These are phyloP conservation scores for Phlyctochytrium bullatum DNA, from an alignment of 192 early-diverging fungal species.

Conservation along the genomic window DNA sequence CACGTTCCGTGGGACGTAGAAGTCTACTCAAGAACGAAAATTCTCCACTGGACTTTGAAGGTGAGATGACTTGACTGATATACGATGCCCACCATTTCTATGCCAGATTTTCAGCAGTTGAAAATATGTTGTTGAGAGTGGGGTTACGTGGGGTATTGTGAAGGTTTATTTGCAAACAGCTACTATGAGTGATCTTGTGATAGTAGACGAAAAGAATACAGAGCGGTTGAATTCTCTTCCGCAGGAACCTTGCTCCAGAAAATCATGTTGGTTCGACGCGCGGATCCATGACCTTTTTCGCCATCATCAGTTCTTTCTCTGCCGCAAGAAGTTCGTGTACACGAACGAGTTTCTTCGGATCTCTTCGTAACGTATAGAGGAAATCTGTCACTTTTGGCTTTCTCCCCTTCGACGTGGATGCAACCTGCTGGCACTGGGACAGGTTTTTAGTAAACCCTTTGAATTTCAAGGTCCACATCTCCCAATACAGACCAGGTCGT, in stretches of 20 bases:
- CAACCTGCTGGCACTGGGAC: conserved; percentile 47
- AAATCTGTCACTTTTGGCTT: conserved; percentile 75
- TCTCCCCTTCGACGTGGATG: conserved; percentile 44
- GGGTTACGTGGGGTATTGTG: no score
- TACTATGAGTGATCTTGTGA: no score
- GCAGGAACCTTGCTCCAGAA: neutral
- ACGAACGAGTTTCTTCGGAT: conserved; percentile 79
- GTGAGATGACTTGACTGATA: no score
- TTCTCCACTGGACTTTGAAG: no score
- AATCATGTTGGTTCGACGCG: neutral
- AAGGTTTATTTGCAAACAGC: no score
- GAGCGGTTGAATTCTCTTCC: neutral
- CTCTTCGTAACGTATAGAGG: conserved; percentile 69
- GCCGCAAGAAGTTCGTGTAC: conserved; percentile 78
- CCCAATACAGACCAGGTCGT: conserved; percentile 68
- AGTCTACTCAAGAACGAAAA: no score
- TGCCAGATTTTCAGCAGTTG: no score
- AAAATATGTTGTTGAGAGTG: no score
- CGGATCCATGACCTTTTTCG: conserved; percentile 58
- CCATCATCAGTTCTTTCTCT: conserved; percentile 72
- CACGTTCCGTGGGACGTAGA: neutral
- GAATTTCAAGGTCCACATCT: no score
- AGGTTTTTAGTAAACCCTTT: no score
- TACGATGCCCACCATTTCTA: no score
- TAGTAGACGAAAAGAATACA: no score